These are phyloP conservation scores for Mortierella sp. DNA, from an alignment of 371 early-diverging fungal genomes.

Conservation along the genomic window DNA sequence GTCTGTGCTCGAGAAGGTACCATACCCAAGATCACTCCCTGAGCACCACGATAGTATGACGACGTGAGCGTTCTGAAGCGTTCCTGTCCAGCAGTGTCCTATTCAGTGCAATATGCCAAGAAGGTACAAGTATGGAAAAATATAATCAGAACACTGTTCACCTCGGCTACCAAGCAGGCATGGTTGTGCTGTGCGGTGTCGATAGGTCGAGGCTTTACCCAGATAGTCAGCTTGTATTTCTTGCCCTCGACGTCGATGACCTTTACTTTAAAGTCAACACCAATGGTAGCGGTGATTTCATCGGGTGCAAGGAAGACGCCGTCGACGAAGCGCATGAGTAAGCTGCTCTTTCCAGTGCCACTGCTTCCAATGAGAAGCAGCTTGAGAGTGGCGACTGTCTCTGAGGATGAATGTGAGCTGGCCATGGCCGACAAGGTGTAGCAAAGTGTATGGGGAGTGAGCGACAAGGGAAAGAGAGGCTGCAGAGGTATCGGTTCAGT, in stretches of 20 bases:
- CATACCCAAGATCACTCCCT: slow-evolving; percentile 96
- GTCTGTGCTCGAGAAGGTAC: background rate
- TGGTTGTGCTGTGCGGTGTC: too few relatives aligned
- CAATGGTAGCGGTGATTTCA: slow-evolving; percentile 95
- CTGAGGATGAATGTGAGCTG: slow-evolving; percentile 36
- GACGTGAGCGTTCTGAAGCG: slow-evolving; percentile 99
- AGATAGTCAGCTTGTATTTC: slow-evolving; percentile 97
- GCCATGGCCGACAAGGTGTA: slow-evolving; percentile 15
- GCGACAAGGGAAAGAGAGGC: background rate
- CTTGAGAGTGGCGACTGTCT: slow-evolving; percentile 85
- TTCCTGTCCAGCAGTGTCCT: slow-evolving; percentile 99
- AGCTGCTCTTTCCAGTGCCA: slow-evolving; percentile 98
- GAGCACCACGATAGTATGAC: slow-evolving; percentile 98
- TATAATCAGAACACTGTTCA: too few relatives aligned
- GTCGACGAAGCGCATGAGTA: slow-evolving; percentile 98
- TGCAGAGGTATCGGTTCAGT: too few relatives aligned
- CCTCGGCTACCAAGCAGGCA: too few relatives aligned
- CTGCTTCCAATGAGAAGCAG: slow-evolving; percentile 98
- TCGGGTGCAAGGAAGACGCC: slow-evolving; percentile 95
- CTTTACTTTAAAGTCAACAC: slow-evolving; percentile 99
- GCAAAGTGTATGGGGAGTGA: background rate
- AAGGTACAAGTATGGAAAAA: background rate
- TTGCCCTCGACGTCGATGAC: slow-evolving; percentile 90
- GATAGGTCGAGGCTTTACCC: slow-evolving; percentile 66
- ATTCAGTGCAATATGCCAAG: slow-evolving; percentile 16